A percentile compares a stretch with the other conserved stretches of the same genome.
These are phyloP conservation scores for Thuja plicata DNA, from an alignment of 83 land plant species.

Conservation along the genomic window DNA sequence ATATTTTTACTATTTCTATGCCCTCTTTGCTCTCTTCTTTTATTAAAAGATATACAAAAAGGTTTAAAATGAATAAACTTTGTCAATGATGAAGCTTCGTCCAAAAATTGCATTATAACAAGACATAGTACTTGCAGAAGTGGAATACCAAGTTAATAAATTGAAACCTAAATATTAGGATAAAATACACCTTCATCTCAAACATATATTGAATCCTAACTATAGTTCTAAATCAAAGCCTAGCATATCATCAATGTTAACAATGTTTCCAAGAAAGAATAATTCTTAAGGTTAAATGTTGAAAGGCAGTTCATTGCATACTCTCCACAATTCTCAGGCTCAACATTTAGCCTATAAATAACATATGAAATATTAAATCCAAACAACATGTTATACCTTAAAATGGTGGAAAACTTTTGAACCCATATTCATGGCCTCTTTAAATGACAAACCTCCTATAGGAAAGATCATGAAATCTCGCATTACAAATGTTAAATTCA, in stretches of 20 bases:
- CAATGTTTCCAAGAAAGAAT: background rate
- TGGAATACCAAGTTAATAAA: background rate
- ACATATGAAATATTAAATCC: background rate
- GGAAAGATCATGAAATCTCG: slow-evolving; percentile 99
- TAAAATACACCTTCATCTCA: slow-evolving; percentile 99
- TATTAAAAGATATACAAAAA: background rate
- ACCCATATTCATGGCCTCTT: slow-evolving; percentile 99
- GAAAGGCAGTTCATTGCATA: background rate
- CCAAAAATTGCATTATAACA: background rate
- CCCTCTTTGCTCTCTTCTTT: slow-evolving; percentile 94
- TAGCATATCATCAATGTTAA: slow-evolving; percentile 36
- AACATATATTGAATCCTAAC: slow-evolving; percentile 96
- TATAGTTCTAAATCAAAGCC: slow-evolving; percentile 93
- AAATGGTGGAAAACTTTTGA: slow-evolving; percentile 88
- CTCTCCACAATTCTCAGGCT: background rate
- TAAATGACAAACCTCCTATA: slow-evolving; percentile 88
- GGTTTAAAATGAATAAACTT: too few species aligned
- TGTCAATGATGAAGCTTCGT: too few species aligned
- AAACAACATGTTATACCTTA: slow-evolving; percentile 53
- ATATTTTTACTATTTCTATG: slow-evolving; percentile 88
- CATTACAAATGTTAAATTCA: background rate
- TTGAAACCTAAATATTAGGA: slow-evolving; percentile 86
- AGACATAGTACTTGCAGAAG: background rate
- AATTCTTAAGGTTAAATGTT: background rate
- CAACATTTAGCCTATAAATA: background rate